Evolutionary conservation across 208 protist genomes (phyloP), one percentile per base, ranked within the genome.

Genomic region (Wallacemonas sp.): DNA sequence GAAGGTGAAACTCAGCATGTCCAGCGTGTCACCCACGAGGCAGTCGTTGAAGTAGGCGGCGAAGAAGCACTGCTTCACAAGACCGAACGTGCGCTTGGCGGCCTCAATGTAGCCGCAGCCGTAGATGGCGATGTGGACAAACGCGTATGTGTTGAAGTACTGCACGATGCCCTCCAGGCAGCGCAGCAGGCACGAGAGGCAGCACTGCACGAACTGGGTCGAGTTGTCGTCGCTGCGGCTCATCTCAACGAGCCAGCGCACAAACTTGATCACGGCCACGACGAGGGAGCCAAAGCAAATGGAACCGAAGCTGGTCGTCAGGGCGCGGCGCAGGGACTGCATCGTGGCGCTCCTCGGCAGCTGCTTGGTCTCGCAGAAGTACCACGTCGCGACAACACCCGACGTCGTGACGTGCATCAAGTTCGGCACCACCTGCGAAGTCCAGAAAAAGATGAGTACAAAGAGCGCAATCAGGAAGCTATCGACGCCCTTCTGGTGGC

Each of bases 81-180:
- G 70, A 20, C 55, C 61, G 57, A 84, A 96, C 31, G 92, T 97
- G 23, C 79, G 79, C 84, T 95, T 97, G 25, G 92, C 92, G 23
- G 89, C 87, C 44, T 87, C 81, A 65, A 97, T 87, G 79, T 96
- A 98, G 14, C 87, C 73, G 65, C 81, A 93, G 57, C 94, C 94
- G 74, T 97, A 98, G 65, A 98, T 89, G 25, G 93, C 94, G 42
- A 97, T 82, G 61, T 98, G 91, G 22, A 95, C 86, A 74, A 95
- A 97, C 31, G 94, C 94, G 77, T 97, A 97, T 33, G 66, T 81
- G 71, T 98, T 98, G 79, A 98, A 97, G 76, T 93, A 94, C 72
- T 93, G 57, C 31, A 95, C 33, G 12, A 96, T 57, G 26, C 28
- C n/a, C 76, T 97, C 82, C 7, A 98, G 69, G 65, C 77, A 91